Percentiles rank a stretch among this genome's conserved stretches.
These are phyloP conservation scores for Mortierella polycephala DNA, from an alignment of 371 early-diverging fungal species.

Conservation along the genomic window DNA sequence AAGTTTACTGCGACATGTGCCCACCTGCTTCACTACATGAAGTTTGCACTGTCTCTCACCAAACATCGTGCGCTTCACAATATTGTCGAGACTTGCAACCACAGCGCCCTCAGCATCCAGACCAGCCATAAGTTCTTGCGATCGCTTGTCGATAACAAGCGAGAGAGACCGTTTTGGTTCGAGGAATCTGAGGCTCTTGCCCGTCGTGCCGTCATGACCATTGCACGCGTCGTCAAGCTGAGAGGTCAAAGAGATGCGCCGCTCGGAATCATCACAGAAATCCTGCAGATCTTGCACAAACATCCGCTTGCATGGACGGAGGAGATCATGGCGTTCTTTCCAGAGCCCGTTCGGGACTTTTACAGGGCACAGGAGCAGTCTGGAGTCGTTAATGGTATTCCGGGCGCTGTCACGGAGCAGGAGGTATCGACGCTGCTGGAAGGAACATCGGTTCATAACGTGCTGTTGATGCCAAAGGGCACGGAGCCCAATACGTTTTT, in stretches of 20 bases:
- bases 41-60: constrained; percentile 44
- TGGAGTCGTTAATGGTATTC: constrained; percentile 20
- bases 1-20: constrained; percentile 54
- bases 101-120: constrained; percentile 61
- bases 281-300: constrained; percentile 64
- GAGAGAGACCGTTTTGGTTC: constrained; percentile 74
- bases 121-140: constrained; percentile 68
- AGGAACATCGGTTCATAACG: constrained; percentile 54
- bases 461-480: constrained; percentile 49
- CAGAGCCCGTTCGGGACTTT: constrained; percentile 64
- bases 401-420: constrained; percentile 55
- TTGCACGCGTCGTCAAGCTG: constrained; percentile 70
- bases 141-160: constrained; percentile 67
- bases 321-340: constrained; percentile 64
- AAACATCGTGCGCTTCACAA: constrained; percentile 48
- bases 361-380: constrained; percentile 53
- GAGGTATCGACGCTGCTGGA: constrained; percentile 47
- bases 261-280: constrained; percentile 64
- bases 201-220: constrained; percentile 65
- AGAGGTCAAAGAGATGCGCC: constrained; percentile 72
- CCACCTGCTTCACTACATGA: constrained; percentile 67
- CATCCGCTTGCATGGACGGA: constrained; percentile 68
- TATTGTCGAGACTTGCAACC: constrained; percentile 44
- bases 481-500: constrained; percentile 48
- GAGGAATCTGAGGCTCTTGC: constrained; percentile 75